Evolutionary conservation across 2,329 filamentous ascomycete species (phyloP).

Genomic region (Sphaerulina musiva): DNA sequence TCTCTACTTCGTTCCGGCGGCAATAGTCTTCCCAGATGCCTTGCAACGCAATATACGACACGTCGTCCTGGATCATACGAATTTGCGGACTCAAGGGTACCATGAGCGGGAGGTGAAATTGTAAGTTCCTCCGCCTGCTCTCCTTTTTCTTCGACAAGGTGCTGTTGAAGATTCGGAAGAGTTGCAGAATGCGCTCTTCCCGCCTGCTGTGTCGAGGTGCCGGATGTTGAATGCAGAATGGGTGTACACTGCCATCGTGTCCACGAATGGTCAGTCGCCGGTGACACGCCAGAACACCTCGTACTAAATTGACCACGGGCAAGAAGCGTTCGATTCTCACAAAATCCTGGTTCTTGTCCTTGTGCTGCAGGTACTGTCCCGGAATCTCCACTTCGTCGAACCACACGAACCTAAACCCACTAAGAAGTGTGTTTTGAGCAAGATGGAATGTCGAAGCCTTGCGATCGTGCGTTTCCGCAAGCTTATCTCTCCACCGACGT

Average conservation of each 20-base stretch:
- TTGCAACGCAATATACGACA: conserved; percentile 88
- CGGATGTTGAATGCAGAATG: conserved; percentile 93
- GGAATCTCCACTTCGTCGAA: conserved; percentile 98
- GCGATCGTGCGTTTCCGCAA: conserved; percentile 93
- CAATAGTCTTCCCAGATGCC: conserved; percentile 96
- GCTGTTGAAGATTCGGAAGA: conserved; percentile 97
- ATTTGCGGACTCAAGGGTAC: conserved; percentile 92
- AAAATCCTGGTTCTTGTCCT: conserved; percentile 99
- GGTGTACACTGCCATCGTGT: conserved; percentile 93
- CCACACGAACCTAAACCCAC: conserved; percentile 94
- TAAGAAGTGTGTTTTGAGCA: conserved; percentile 81
- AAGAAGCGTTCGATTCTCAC: conserved; percentile 95
- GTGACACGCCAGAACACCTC: conserved; percentile 85
- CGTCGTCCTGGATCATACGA: conserved; percentile 89
- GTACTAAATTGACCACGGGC: conserved; percentile 86
- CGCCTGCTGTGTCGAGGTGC: conserved; percentile 85
- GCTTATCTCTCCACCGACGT: conserved; percentile 91
- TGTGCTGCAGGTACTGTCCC: conserved; percentile 92
- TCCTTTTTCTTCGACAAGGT: conserved; percentile 89
- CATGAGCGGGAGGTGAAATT: conserved; percentile 94
- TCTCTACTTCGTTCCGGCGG: conserved; percentile 74
- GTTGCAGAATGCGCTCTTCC: conserved; percentile 88
- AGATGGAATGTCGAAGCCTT: conserved; percentile 66
- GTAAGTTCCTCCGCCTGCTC: conserved; percentile 82
- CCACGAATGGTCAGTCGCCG: conserved; percentile 91